Evolutionary conservation across 202 grass and related monocot genomes (phyloP).

Genomic region (Carex arenaria): DNA sequence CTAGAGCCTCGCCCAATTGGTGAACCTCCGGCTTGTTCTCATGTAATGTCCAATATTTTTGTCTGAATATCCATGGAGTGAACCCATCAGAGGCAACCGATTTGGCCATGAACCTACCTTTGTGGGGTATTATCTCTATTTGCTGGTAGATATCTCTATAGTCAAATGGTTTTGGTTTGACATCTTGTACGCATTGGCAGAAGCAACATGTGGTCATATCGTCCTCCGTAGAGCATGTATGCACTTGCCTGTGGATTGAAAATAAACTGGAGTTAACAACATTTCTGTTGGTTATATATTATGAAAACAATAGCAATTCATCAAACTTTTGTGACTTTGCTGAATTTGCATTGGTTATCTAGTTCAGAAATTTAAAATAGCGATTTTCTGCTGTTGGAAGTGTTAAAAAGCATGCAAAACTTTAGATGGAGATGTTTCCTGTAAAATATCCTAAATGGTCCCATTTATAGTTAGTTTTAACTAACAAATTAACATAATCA

Average conservation of each 20-base stretch:
- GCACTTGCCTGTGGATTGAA: slow-evolving; percentile 21
- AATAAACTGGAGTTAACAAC: not conserved
- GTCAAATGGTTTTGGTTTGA: slow-evolving; percentile 26
- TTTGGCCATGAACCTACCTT: slow-evolving; percentile 36
- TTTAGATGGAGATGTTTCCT: not conserved
- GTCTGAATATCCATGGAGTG: slow-evolving; percentile 21
- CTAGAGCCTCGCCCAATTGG: slow-evolving; percentile 26
- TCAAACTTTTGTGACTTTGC: not conserved
- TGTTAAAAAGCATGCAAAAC: not conserved
- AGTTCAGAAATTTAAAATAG: not conserved
- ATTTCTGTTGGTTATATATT: not conserved
- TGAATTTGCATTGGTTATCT: not conserved
- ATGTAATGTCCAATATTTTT: slow-evolving; percentile 30
- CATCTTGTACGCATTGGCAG: slow-evolving; percentile 19
- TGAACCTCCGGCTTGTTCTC: slow-evolving; percentile 8
- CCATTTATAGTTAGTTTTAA: not conserved
- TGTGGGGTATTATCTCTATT: slow-evolving; percentile 33
- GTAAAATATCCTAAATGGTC: not conserved
- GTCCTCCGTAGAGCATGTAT: slow-evolving; percentile 34
- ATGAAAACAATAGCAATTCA: not conserved
- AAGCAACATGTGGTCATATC: slow-evolving; percentile 28
- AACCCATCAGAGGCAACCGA: slow-evolving; percentile 36
- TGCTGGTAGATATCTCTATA: slow-evolving; percentile 40
- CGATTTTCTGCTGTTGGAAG: not conserved
- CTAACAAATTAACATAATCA: not conserved